phyloP scores from a whole-genome alignment of 768 basidiomycete species.

The Termitomyces sp. region DNA sequence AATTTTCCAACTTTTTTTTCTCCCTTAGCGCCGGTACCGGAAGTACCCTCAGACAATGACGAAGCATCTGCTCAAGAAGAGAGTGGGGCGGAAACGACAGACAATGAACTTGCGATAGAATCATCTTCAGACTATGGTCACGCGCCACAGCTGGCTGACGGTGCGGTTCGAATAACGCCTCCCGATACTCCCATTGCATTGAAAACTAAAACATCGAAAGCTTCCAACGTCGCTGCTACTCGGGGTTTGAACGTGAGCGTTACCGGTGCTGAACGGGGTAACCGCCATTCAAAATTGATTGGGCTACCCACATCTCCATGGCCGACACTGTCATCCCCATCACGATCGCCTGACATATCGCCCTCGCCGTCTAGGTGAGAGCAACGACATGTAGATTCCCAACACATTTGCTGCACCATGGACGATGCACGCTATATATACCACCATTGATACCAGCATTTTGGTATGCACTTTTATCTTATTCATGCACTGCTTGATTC shows the following conservation, averaged over 20 bases:
- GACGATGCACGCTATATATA: conserved; percentile 13
- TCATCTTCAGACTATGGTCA: conserved; percentile 44
- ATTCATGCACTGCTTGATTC: conserved; percentile 10
- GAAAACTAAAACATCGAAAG: conserved; percentile 44
- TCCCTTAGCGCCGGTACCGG: conserved; percentile 48
- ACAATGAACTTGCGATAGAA: conserved; percentile 48
- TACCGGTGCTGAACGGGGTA: conserved; percentile 45
- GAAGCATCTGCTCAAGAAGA: conserved; percentile 66
- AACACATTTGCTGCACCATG: conserved; percentile 6
- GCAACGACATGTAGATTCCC: conserved; percentile 5
- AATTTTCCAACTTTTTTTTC: conserved; percentile 15
- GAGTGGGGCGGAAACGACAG: conserved; percentile 71
- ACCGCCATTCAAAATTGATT: conserved; percentile 61
- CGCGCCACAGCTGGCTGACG: conserved; percentile 18
- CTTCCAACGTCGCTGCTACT: conserved; percentile 58
- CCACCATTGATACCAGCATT: conserved; percentile 15
- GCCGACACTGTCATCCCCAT: conserved; percentile 33
- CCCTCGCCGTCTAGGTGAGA: conserved; percentile 22
- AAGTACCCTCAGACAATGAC: conserved; percentile 67
- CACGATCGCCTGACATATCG: conserved; percentile 22
- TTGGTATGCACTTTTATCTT: conserved; percentile 8
- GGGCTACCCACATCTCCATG: conserved; percentile 60
- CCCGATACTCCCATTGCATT: conserved; percentile 39
- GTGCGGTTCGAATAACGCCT: conserved; percentile 28
- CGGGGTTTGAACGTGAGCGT: conserved; percentile 69